Conservation (phyloP, 371 early-diverging fungal species). For the Spiromyces aspiralis region DNA sequence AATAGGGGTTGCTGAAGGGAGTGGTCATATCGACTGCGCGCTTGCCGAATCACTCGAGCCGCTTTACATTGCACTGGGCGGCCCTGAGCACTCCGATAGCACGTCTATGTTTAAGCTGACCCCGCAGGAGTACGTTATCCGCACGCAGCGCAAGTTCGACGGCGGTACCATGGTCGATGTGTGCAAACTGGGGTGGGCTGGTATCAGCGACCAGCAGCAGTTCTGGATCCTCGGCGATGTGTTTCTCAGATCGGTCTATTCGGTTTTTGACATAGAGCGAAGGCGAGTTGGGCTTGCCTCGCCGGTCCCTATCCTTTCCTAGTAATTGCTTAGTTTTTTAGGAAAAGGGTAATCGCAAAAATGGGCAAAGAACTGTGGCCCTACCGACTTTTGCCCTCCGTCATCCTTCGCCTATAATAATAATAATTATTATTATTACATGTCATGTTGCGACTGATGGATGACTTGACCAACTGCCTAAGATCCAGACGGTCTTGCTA, state of each 20-base stretch:
- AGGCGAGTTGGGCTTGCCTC: constrained; percentile 24
- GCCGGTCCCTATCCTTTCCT: too few relatives aligned
- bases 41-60: constrained; percentile 12
- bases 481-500: too few relatives aligned
- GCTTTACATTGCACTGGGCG: constrained; percentile 19
- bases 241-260: constrained; percentile 24
- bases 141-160: constrained; percentile 13
- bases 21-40: constrained; percentile 23
- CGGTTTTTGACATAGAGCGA: constrained; percentile 24
- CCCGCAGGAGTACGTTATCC: constrained; percentile 9
- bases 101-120: constrained; percentile 1
- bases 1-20: constrained; percentile 22
- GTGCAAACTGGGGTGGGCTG: constrained; percentile 21
- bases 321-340: too few relatives aligned
- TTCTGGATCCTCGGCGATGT: constrained; percentile 31
- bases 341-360: too few relatives aligned
- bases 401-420: too few relatives aligned
- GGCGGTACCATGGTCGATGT: too few relatives aligned
- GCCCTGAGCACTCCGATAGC: too few relatives aligned
- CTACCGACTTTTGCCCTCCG: too few relatives aligned
- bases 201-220: constrained; percentile 16
- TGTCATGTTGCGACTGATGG: too few relatives aligned
- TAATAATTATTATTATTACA: too few relatives aligned
- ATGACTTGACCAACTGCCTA: too few relatives aligned
- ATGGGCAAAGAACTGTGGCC: too few relatives aligned